A percentile compares a stretch with the other conserved stretches of the same genome.
Conservation (phyloP, 345 rosid genomes). For the Atalantia buxifolia region DNA sequence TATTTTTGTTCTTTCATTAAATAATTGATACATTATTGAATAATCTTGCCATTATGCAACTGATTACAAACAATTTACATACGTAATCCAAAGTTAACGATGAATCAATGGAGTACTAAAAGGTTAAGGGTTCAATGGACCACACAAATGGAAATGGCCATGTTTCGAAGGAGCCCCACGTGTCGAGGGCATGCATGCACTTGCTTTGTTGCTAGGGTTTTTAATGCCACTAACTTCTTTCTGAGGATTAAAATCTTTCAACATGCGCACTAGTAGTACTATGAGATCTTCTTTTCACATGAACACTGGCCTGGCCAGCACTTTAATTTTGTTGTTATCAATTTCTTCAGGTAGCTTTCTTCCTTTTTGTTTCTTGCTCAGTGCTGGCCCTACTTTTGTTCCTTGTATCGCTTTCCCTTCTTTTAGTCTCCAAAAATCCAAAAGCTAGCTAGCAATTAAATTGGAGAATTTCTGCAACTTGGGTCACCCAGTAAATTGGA, state of each 20-base stretch:
- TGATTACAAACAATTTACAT: too few species aligned
- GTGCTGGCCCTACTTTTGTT: conserved; percentile 12
- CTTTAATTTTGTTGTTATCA: not conserved
- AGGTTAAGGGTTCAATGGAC: too few species aligned
- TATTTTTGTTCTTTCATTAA: not conserved
- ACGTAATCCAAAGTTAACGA: too few species aligned
- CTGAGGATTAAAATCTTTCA: not conserved
- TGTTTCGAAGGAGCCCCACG: not conserved
- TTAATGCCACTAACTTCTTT: not conserved
- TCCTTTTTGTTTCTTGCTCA: conserved; percentile 13
- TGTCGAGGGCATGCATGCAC: not conserved
- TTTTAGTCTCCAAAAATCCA: not conserved
- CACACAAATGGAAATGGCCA: too few species aligned
- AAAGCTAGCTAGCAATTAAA: not conserved
- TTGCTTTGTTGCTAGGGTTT: not conserved
- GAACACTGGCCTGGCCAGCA: conserved; percentile 1
- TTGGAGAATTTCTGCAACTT: not conserved
- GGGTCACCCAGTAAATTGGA: not conserved
- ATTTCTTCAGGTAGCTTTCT: conserved; percentile 9
- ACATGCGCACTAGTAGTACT: conserved; percentile 7
- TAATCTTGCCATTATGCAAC: not conserved
- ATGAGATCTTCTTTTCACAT: not conserved
- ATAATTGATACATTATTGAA: too few species aligned
- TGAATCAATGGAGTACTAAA: too few species aligned
- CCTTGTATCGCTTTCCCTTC: conserved; percentile 3